Base-by-base conservation (phyloP, 1,284 basidiomycete genomes). In the Phylloboletellus chloephorus region DNA sequence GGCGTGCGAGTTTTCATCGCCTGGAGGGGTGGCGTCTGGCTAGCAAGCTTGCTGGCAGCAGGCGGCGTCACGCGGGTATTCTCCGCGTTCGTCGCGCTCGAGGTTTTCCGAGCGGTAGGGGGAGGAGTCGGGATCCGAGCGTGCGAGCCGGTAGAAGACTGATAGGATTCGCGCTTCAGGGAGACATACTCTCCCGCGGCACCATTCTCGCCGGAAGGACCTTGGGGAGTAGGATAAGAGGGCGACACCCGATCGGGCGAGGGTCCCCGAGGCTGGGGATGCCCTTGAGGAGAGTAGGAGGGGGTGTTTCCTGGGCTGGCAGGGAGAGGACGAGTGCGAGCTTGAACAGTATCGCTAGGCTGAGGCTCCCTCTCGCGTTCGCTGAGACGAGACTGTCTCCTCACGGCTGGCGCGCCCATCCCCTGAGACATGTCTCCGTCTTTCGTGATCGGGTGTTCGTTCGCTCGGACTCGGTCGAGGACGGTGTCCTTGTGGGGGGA, bases 221-320 rank as follows among this genome's bases (percentile, higher is more conserved):
- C 64, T 33, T 74, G 65, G 4, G 78, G 71, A 3, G 70, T 65
- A 46, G 72, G 69, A 57, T 73, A 78, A 31, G 67, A 57, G 0
- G 77, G 76, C 9, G 81, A 79, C 28, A 61, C 57, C 29, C 70
- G 71, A 53, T 82, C 80, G 4, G 78, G 74, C 4, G 72, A 69
- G 25, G 63, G 48, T 30, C 56, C 53, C 30, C 61, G 50, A 42
- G 52, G 40, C 34, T 53, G 47, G 36, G 57, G 46, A 19, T 69
- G 67, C 13, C 67, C 61, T 46, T 64, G 63, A 32, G 66, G 68
- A 7, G 67, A 63, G 47, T 72, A 73, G 15, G 69, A 55, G 11
- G 73, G 74, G 0, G 73, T 74, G 10, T 60, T 64, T 1, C 69
- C 66, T 41, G 71, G 71, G 23, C 63, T 62, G 16, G 56, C 45